A percentile compares a stretch with the other conserved stretches of the same genome.
Conservation (phyloP, 129 eudicot species). For the Lonicera japonica region DNA sequence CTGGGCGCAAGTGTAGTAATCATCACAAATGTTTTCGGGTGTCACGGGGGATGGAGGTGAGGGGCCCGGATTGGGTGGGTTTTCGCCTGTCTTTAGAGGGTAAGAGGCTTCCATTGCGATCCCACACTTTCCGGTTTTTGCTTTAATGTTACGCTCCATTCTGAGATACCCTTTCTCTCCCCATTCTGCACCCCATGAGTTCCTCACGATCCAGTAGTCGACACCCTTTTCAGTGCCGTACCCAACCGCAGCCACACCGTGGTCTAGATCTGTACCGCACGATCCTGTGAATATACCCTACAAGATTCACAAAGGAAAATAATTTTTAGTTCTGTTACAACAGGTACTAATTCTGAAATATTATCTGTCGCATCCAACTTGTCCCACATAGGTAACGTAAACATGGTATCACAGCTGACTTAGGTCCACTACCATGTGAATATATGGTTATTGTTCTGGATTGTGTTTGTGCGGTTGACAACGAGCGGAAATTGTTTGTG, state of each 20-base stretch:
- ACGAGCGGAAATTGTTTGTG: no score
- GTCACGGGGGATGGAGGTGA: conserved; percentile 22
- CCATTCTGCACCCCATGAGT: conserved; percentile 36
- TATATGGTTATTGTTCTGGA: no score
- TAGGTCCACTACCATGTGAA: no score
- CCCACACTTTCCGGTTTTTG: conserved; percentile 19
- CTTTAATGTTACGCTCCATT: conserved; percentile 15
- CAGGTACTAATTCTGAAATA: no score
- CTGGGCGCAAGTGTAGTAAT: conserved; percentile 41
- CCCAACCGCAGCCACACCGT: conserved; percentile 24
- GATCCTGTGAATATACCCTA: conserved; percentile 26
- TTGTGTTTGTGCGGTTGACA: no score
- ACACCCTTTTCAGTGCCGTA: conserved; percentile 20
- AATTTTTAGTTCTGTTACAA: no score
- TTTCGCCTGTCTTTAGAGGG: conserved; percentile 18
- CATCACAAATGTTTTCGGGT: conserved; percentile 16
- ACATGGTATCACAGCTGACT: no score
- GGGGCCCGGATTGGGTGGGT: conserved; percentile 27
- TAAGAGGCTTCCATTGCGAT: conserved; percentile 24
- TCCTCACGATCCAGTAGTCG: conserved; percentile 30
- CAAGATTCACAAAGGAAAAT: not conserved
- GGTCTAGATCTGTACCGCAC: conserved; percentile 20
- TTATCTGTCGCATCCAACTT: no score
- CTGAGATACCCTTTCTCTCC: conserved; percentile 30
- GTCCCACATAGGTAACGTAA: no score